Percentiles rank a stretch among this genome's conserved stretches.
Evolutionary conservation across 768 basidiomycete species (phyloP).

Genomic region (Mycena filopes): DNA sequence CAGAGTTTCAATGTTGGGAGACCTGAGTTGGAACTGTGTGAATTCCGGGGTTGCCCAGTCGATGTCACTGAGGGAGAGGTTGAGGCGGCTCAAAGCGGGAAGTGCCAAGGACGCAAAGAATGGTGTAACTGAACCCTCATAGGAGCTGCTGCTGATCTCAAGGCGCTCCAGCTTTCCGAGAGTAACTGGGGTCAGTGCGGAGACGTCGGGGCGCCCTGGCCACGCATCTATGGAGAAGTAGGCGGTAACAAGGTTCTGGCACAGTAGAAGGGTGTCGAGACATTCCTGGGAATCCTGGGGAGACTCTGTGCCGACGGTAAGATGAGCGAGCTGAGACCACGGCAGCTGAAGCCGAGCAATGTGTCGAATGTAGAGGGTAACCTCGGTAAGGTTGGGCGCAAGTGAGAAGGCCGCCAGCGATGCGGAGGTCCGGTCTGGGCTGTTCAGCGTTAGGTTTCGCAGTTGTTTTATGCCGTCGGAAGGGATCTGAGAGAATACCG

Average conservation of each 20-base stretch:
- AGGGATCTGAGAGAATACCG: neutral
- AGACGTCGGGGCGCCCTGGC: neutral
- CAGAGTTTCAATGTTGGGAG: conserved; percentile 10
- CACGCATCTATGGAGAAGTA: neutral
- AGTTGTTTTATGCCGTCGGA: neutral
- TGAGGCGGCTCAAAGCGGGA: neutral
- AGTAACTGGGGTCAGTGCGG: neutral
- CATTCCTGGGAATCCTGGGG: neutral
- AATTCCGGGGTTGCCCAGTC: conserved; percentile 3
- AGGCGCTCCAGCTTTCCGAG: neutral
- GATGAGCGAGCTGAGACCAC: conserved; percentile 20
- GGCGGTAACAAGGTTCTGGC: neutral
- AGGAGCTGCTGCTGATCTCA: neutral
- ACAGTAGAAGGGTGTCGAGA: conserved; percentile 7
- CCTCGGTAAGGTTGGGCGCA: neutral
- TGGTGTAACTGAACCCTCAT: neutral
- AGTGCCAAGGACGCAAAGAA: conserved; percentile 17
- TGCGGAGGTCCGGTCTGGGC: neutral
- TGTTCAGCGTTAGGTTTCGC: neutral
- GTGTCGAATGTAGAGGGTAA: neutral
- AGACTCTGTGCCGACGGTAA: neutral
- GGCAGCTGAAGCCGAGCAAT: neutral
- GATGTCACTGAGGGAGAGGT: neutral
- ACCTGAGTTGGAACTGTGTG: conserved; percentile 12
- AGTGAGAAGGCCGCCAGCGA: neutral